phyloP scores from a whole-genome alignment of 2,329 filamentous ascomycete genomes.

The Conoideocrella luteorostrata region DNA sequence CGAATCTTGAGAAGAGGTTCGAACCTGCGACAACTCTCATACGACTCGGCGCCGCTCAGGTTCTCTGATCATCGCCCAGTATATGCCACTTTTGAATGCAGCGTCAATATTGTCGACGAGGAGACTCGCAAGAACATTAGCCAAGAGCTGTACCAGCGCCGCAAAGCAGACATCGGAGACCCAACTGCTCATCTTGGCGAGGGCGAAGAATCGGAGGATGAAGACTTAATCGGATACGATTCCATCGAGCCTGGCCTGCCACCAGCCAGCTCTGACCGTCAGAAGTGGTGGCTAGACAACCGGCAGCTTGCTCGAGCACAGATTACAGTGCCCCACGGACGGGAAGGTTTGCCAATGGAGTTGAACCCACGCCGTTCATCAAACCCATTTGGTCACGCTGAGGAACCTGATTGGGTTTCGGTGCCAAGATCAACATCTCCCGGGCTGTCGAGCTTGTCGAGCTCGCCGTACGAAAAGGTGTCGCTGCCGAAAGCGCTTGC shows the following conservation, averaged over 20 bases:
- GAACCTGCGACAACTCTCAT: slow-evolving; percentile 75
- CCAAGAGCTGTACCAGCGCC: slow-evolving; percentile 65
- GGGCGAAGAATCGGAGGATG: slow-evolving; percentile 60
- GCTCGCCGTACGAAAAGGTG: slow-evolving; percentile 53
- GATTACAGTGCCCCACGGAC: slow-evolving; percentile 54
- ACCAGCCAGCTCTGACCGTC: slow-evolving; percentile 59
- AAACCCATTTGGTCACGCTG: slow-evolving; percentile 72
- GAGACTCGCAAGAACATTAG: slow-evolving; percentile 64
- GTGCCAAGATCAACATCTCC: slow-evolving; percentile 50
- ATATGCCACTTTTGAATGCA: slow-evolving; percentile 81
- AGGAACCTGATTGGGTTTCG: slow-evolving; percentile 80
- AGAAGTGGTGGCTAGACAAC: slow-evolving; percentile 66
- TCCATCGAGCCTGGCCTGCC: slow-evolving; percentile 73
- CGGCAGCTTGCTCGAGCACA: slow-evolving; percentile 69
- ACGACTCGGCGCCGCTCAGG: slow-evolving; percentile 71
- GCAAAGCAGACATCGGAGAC: slow-evolving; percentile 59
- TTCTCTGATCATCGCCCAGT: slow-evolving; percentile 98
- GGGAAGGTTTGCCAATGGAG: slow-evolving; percentile 46
- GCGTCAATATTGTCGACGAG: slow-evolving; percentile 75
- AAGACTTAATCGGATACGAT: slow-evolving; percentile 75
- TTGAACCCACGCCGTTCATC: slow-evolving; percentile 68
- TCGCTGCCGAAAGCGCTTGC: slow-evolving; percentile 41
- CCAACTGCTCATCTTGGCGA: slow-evolving; percentile 48
- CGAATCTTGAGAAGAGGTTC: slow-evolving; percentile 81
- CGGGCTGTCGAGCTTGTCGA: slow-evolving; percentile 51